A percentile compares a stretch with the other conserved stretches of the same genome.
phyloP scores from a whole-genome alignment of 352 stramenopile species.

The Globisporangium echinulatum region DNA sequence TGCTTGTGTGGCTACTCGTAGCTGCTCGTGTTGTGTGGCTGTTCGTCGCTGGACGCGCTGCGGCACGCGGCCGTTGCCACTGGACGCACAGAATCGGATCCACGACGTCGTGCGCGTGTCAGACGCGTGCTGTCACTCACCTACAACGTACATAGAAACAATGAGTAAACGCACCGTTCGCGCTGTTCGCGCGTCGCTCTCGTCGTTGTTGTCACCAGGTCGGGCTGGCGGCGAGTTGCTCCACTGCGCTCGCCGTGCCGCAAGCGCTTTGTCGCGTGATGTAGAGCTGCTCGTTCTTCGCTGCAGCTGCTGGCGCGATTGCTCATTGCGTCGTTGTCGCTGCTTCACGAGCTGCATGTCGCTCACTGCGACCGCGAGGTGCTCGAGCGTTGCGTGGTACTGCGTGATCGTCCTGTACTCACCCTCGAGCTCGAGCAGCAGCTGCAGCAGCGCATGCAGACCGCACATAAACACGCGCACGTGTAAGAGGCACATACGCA shows the following conservation, averaged over 20 bases:
- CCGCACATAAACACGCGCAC: conserved; percentile 7
- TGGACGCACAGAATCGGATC: background rate
- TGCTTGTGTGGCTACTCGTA: conserved; percentile 2
- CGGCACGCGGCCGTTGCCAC: conserved; percentile 11
- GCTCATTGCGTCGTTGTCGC: conserved; percentile 8
- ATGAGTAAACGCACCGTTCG: background rate
- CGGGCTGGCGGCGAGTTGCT: conserved; percentile 7
- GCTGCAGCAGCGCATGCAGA: conserved; percentile 9
- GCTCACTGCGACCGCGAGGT: conserved; percentile 18
- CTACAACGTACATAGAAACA: too few species aligned
- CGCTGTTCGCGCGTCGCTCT: background rate
- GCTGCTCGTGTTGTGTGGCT: background rate
- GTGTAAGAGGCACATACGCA: conserved; percentile 1
- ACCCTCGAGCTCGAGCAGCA: conserved; percentile 35
- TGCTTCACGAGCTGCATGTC: conserved; percentile 23
- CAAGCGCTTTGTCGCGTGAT: conserved; percentile 10
- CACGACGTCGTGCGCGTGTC: background rate
- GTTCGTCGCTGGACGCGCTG: background rate
- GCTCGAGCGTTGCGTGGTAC: conserved; percentile 38
- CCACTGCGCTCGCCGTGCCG: conserved; percentile 12
- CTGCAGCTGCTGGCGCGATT: conserved; percentile 12
- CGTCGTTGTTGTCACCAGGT: conserved; percentile 8
- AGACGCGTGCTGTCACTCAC: too few species aligned
- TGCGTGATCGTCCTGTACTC: conserved; percentile 43
- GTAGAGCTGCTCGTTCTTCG: background rate